phyloP scores from a whole-genome alignment of 2,329 filamentous ascomycete species.

The Venturia pyrina region DNA sequence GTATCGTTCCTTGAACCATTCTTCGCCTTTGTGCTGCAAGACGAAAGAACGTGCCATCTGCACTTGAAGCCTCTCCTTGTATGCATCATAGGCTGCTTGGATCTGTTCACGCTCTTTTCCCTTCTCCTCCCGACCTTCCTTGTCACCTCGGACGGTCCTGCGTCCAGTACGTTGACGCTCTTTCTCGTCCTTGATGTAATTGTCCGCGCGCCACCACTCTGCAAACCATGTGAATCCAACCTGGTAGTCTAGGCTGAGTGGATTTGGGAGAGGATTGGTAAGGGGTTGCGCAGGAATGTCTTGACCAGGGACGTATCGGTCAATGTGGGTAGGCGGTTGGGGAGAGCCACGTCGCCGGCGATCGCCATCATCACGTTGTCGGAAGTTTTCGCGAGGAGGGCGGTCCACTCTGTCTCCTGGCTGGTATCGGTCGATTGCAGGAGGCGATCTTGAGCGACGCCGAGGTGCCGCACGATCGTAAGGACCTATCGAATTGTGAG shows the following conservation, averaged over 20 bases:
- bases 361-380: conserved; percentile 49
- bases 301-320: conserved; percentile 74
- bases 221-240: conserved; percentile 80
- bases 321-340: conserved; percentile 59
- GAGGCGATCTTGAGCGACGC: conserved; percentile 60
- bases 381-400: conserved; percentile 51
- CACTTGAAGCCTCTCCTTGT: conserved; percentile 55
- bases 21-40: conserved; percentile 82
- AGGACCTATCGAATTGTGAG: conserved; percentile 12
- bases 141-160: conserved; percentile 52
- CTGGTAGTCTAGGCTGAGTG: conserved; percentile 63
- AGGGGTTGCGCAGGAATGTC: conserved; percentile 43
- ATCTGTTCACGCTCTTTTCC: conserved; percentile 72
- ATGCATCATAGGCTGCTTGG: conserved; percentile 56
- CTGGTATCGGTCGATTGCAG: conserved; percentile 65
- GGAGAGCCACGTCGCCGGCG: conserved; percentile 47
- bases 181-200: conserved; percentile 72
- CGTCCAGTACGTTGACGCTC: conserved; percentile 61
- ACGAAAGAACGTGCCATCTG: conserved; percentile 85
- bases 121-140: conserved; percentile 61
- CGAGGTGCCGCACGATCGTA: conserved; percentile 23
- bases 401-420: conserved; percentile 43
- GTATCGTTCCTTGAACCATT: conserved; percentile 97
- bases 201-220: conserved; percentile 77
- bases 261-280: conserved; percentile 61